Percentiles rank a stretch among this genome's conserved stretches.
Conservation (phyloP, 2,329 filamentous ascomycete species). For the Lachnellula occidentalis region DNA sequence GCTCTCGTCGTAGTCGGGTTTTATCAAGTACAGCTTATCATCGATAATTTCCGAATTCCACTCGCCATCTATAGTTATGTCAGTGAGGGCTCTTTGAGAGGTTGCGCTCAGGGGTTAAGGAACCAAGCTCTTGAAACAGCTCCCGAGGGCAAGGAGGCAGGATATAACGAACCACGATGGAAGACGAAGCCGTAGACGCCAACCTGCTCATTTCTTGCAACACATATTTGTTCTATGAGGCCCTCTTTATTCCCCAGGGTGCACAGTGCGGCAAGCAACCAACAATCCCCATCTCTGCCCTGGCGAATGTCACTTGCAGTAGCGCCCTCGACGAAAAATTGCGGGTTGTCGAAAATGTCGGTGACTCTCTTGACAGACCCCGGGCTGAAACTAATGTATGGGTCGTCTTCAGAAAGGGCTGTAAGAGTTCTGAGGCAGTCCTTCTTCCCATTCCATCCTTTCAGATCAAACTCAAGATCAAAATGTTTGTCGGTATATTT, state of each 20-base stretch:
- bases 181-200: conserved; percentile 90
- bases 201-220: conserved; percentile 43
- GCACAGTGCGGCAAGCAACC: conserved; percentile 76
- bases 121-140: too few species aligned
- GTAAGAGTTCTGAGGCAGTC: conserved; percentile 45
- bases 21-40: conserved; percentile 80
- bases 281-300: conserved; percentile 75
- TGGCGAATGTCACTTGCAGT: conserved; percentile 72
- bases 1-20: conserved; percentile 69
- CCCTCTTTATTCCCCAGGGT: conserved; percentile 52
- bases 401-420: conserved; percentile 4
- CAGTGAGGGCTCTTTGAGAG: too few species aligned
- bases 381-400: conserved; percentile 3
- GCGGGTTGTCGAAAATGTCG: conserved; percentile 68
- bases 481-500: conserved; percentile 87
- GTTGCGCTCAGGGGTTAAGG: too few species aligned
- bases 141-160: not conserved
- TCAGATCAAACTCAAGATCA: conserved; percentile 73
- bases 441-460: conserved; percentile 42
- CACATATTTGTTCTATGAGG: conserved; percentile 41
- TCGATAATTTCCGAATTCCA: conserved; percentile 86
- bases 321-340: conserved; percentile 71
- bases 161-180: conserved; percentile 43
- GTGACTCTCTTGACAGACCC: conserved; percentile 52
- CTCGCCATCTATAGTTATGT: conserved; percentile 55